These are phyloP conservation scores for Nakaseomyces nivariensis DNA, from an alignment of 1,139 yeast species.

Conservation along the genomic window DNA sequence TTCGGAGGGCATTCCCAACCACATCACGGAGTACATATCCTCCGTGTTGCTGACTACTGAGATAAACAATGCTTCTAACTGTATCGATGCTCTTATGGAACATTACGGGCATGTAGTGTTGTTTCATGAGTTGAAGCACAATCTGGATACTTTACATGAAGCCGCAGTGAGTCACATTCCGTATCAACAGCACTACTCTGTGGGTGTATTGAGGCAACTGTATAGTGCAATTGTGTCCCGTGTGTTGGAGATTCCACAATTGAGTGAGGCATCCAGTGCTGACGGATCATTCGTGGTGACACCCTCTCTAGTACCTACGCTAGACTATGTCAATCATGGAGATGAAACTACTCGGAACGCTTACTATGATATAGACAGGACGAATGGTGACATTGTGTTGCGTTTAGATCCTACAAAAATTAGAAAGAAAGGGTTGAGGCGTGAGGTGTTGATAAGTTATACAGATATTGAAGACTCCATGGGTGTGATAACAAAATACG, in stretches of 20 bases:
- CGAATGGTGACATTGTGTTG: conserved; percentile 39
- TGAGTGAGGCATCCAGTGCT: background rate
- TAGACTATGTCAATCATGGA: conserved; percentile 59
- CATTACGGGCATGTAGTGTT: background rate
- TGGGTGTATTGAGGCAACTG: conserved; percentile 29
- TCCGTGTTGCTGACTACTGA: background rate
- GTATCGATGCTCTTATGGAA: background rate
- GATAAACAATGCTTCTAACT: background rate
- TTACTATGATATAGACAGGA: conserved; percentile 50
- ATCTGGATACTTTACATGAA: conserved; percentile 21
- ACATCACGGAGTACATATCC: background rate
- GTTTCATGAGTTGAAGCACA: conserved; percentile 5
- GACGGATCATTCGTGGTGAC: conserved; percentile 33
- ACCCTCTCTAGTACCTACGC: conserved; percentile 51
- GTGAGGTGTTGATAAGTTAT: conserved; percentile 43
- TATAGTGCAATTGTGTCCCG: conserved; percentile 47
- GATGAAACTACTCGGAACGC: conserved; percentile 37
- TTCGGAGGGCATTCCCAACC: background rate
- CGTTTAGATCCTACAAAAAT: conserved; percentile 21
- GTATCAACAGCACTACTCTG: background rate
- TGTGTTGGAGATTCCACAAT: conserved; percentile 51
- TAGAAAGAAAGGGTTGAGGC: background rate
- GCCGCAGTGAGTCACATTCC: conserved; percentile 10
- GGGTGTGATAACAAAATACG: conserved; percentile 44
- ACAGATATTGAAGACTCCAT: conserved; percentile 39